Evolutionary conservation across 1,284 basidiomycete species (phyloP).

Genomic region (Boletus mariae): DNA sequence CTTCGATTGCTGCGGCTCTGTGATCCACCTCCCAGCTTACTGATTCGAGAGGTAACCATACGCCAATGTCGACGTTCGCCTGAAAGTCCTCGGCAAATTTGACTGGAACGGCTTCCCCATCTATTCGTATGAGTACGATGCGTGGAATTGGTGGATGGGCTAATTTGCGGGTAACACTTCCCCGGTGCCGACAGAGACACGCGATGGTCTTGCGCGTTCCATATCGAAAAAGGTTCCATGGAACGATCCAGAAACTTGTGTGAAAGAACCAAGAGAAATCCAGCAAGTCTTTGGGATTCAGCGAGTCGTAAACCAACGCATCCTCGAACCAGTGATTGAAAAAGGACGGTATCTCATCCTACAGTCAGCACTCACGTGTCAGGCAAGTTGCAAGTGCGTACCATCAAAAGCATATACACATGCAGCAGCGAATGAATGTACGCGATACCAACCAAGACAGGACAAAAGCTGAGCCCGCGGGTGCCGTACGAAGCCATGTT

Average conservation of each 20-base stretch:
- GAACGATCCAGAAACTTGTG: conserved; percentile 8
- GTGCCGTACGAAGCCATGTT: conserved; percentile 5
- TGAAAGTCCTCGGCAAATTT: conserved; percentile 7
- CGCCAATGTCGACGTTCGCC: background rate
- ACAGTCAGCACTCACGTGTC: background rate
- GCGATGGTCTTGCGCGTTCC: background rate
- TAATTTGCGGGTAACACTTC: background rate
- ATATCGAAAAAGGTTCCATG: conserved; percentile 8
- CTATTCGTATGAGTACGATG: conserved; percentile 16
- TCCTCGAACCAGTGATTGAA: conserved; percentile 24
- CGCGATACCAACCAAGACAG: conserved; percentile 11
- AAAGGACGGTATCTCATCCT: conserved; percentile 17
- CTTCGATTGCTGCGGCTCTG: background rate
- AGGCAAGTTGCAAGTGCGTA: background rate
- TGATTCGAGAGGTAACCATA: background rate
- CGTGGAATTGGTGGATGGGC: conserved; percentile 7
- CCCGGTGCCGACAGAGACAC: background rate
- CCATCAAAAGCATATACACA: conserved; percentile 26
- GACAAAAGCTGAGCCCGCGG: conserved; percentile 23
- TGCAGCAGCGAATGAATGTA: conserved; percentile 21
- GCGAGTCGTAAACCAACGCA: conserved; percentile 14
- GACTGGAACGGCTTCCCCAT: conserved; percentile 15
- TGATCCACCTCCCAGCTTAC: background rate
- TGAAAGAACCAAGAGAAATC: conserved; percentile 4
- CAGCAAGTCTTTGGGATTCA: conserved; percentile 1